Conservation (phyloP, 2,329 filamentous ascomycete species). For the Aspergillus sp. region DNA sequence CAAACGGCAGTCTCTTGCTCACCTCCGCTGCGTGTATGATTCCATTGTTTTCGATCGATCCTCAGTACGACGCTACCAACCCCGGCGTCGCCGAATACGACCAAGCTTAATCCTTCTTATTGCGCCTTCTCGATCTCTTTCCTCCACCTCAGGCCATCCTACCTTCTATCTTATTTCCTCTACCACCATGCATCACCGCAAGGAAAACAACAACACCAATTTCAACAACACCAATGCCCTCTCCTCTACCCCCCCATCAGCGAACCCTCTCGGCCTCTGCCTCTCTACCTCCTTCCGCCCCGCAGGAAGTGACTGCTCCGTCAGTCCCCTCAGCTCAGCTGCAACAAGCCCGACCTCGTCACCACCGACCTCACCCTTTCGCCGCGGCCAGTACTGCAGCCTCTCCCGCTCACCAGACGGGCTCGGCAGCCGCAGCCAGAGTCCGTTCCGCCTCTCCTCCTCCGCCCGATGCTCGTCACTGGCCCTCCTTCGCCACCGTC, state of each 20-base stretch:
- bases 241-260: constrained; percentile 8
- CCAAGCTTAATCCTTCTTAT: neutral
- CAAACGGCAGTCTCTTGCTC: neutral
- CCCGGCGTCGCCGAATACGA: neutral
- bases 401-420: constrained; percentile 10
- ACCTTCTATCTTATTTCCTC: neutral
- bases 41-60: neutral
- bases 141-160: neutral
- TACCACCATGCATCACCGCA: constrained; percentile 3
- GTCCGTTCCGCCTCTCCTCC: constrained; percentile 19
- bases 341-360: constrained; percentile 22
- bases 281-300: constrained; percentile 23
- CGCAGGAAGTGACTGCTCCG: constrained; percentile 13
- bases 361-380: constrained; percentile 17
- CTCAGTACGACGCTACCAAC: neutral
- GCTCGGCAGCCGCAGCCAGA: constrained; percentile 18
- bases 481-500: constrained; percentile 30
- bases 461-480: constrained; percentile 21
- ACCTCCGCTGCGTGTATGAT: neutral
- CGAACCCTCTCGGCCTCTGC: constrained; percentile 17
- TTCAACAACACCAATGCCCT: neutral
- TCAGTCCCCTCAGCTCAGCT: constrained; percentile 20
- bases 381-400: constrained; percentile 11
- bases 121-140: neutral
- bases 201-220: constrained; percentile 3